Base-by-base conservation (phyloP, 2,329 filamentous ascomycete species). In the Clonostachys byssicola region DNA sequence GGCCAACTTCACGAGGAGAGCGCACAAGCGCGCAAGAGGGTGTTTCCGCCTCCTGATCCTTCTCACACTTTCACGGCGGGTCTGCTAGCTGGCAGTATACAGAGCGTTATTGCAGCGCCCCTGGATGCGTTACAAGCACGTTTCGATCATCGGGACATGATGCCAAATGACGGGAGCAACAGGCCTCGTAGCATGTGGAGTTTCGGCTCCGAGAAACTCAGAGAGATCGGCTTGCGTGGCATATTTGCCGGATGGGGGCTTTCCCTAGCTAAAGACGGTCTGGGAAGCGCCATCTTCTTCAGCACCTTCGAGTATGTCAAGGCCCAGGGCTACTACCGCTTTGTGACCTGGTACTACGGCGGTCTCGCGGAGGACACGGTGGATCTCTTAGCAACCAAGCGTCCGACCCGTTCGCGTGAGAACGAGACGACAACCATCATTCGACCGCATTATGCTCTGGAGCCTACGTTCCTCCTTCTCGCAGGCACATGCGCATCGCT, bases 281-380 rank as follows among this genome's bases (percentile, higher is more conserved):
- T 88, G 6, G 86, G 86, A 12, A 81, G 78, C 46, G 86, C 83
- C 35, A 65, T 88, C 16, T 89, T 89, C 73, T 92, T 92, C 64
- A 80, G 78, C 55, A 80, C 79, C 0, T 91, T 92, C 52, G 88
- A 92, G 65, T 88, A 82, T 43, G 70, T 90, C 58, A 91, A 91
- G 61, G 84, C 82, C 12, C 87, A 91, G 60, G 75, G 75, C 12
- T 72, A 88, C 65, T 89, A 89, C 63, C 71, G 70, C 41, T 91
- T 87, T 58, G 79, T 91, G 34, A 79, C 77, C 13, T 83, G 79
- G 70, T 88, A 84, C 60, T 91, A 91, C 54, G 80, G 83, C 30
- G 75, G 74, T 2, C 62, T 82, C 20, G 74, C 71, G 30, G 70
- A 74, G 39, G 73, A 80, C 34, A 72, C 71, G 12, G 66, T 83